phyloP scores from a whole-genome alignment of 345 rosid genomes.

The Citrus trifoliata region DNA sequence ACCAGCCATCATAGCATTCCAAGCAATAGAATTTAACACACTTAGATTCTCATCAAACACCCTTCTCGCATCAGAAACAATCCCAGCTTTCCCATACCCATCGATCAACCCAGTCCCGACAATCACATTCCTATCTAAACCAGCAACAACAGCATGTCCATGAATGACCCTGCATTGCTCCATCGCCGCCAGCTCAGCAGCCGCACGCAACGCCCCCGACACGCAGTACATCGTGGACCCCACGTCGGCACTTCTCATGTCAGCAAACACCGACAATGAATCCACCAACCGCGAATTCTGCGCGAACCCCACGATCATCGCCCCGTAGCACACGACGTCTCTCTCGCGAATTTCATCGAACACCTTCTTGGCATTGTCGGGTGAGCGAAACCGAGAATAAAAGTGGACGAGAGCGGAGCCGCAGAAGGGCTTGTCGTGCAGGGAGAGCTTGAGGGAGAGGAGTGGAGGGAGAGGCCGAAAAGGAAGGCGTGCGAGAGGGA shows the following conservation, averaged over 20 bases:
- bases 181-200: slow-evolving; percentile 37
- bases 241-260: slow-evolving; percentile 27
- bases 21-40: slow-evolving; percentile 30
- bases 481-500: slow-evolving; percentile 24
- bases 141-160: slow-evolving; percentile 37
- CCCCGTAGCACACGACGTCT: slow-evolving; percentile 40
- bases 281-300: slow-evolving; percentile 29
- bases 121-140: slow-evolving; percentile 30
- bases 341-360: slow-evolving; percentile 40
- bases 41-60: slow-evolving; percentile 35
- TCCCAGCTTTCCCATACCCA: slow-evolving; percentile 48
- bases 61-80: slow-evolving; percentile 32
- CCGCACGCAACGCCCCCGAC: slow-evolving; percentile 37
- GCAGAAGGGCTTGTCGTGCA: slow-evolving; percentile 27
- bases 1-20: slow-evolving; percentile 45
- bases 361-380: slow-evolving; percentile 25
- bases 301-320: slow-evolving; percentile 38
- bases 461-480: slow-evolving; percentile 40
- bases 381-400: slow-evolving; percentile 21
- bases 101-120: slow-evolving; percentile 35
- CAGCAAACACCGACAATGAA: slow-evolving; percentile 31
- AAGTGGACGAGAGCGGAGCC: slow-evolving; percentile 39
- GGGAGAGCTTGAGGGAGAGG: slow-evolving; percentile 39
- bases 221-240: slow-evolving; percentile 32
- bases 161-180: slow-evolving; percentile 44